Conservation (phyloP, 495 filamentous ascomycete genomes). For the Aspergillus carlsbadensis region DNA sequence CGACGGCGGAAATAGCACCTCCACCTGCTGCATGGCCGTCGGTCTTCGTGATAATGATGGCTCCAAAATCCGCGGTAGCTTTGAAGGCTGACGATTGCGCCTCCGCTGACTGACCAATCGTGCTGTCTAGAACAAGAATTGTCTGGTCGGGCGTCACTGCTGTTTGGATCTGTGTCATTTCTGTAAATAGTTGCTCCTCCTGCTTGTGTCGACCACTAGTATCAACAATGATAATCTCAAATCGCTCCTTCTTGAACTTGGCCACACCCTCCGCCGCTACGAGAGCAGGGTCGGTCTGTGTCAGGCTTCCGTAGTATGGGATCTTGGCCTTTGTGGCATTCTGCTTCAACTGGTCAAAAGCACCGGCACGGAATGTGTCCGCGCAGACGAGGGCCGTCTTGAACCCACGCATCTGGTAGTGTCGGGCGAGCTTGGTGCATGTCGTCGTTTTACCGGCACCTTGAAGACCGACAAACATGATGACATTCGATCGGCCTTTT, state of each 20-base stretch:
- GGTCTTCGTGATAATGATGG: constrained; percentile 98
- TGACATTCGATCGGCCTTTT: constrained; percentile 93
- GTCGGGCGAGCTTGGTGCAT: constrained; percentile 94
- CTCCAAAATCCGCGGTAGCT: constrained; percentile 94
- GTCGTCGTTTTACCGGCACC: constrained; percentile 97
- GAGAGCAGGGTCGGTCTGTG: constrained; percentile 90
- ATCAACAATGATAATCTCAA: constrained; percentile 98
- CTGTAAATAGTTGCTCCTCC: constrained; percentile 90
- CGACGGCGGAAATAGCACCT: constrained; percentile 97
- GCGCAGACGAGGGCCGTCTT: constrained; percentile 93
- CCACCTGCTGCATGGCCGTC: constrained; percentile 94
- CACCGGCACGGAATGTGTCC: constrained; percentile 97
- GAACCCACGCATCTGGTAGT: constrained; percentile 94
- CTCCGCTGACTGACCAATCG: constrained; percentile 94
- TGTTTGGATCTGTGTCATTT: constrained; percentile 95
- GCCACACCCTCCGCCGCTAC: constrained; percentile 94
- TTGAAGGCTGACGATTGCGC: constrained; percentile 96
- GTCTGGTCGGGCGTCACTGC: constrained; percentile 95
- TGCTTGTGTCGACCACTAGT: constrained; percentile 92
- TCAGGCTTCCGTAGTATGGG: constrained; percentile 94
- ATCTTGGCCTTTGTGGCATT: constrained; percentile 99
- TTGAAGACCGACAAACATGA: constrained; percentile 99
- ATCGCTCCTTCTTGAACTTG: constrained; percentile 98
- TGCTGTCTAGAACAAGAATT: constrained; percentile 95
- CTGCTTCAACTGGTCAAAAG: constrained; percentile 98